phyloP scores from a whole-genome alignment of 306 rosid genomes.

The Inga laurina region DNA sequence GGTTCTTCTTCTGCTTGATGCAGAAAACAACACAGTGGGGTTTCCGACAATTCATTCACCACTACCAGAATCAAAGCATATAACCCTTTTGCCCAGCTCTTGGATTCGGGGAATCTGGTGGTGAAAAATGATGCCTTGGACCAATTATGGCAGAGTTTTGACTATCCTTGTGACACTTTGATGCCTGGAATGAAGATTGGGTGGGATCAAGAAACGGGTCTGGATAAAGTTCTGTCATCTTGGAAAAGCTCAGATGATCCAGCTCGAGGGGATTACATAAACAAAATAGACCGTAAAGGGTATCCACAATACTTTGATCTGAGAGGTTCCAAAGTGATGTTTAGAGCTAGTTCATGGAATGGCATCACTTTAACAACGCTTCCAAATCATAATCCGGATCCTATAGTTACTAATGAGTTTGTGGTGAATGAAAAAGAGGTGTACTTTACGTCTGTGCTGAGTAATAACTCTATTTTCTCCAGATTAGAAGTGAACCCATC shows the following conservation, averaged over 20 bases:
- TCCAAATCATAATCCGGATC: background rate
- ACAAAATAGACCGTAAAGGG: background rate
- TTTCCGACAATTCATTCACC: conserved; percentile 28
- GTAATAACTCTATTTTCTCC: conserved; percentile 3
- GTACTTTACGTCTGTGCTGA: background rate
- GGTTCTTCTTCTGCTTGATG: conserved; percentile 25
- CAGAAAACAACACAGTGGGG: conserved; percentile 24
- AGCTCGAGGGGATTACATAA: background rate
- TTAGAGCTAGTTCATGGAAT: conserved; percentile 24
- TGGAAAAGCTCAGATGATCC: conserved; percentile 39
- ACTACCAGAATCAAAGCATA: background rate
- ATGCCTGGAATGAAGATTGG: conserved; percentile 36
- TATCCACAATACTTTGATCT: background rate
- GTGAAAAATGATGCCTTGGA: background rate
- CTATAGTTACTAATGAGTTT: background rate
- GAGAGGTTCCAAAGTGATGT: background rate
- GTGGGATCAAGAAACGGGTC: conserved; percentile 17
- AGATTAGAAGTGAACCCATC: background rate
- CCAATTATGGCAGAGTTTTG: conserved; percentile 25
- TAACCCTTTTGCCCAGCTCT: conserved; percentile 14
- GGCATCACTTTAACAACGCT: conserved; percentile 13
- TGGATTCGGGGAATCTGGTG: conserved; percentile 40
- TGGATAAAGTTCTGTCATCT: conserved; percentile 10
- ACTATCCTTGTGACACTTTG: conserved; percentile 28
- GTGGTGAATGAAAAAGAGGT: conserved; percentile 20